phyloP scores from a whole-genome alignment of 2,329 filamentous ascomycete species.

The Didymella pomorum region DNA sequence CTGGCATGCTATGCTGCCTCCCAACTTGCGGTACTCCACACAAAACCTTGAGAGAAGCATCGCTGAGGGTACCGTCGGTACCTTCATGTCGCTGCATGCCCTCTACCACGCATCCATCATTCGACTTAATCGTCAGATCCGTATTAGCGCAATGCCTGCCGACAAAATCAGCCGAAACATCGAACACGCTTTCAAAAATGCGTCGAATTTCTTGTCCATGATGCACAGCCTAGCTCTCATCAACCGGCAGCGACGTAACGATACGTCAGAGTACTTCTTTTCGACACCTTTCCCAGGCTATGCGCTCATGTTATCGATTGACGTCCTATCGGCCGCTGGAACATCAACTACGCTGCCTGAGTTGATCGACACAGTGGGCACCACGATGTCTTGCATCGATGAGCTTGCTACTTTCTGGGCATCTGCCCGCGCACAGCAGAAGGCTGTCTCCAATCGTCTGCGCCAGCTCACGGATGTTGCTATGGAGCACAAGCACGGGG shows the following conservation, averaged over 20 bases:
- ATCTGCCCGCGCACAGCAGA: slow-evolving; percentile 61
- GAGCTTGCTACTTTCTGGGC: slow-evolving; percentile 68
- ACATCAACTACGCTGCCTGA: slow-evolving; percentile 52
- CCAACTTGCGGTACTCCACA: slow-evolving; percentile 62
- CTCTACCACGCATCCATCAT: slow-evolving; percentile 71
- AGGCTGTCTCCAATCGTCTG: slow-evolving; percentile 58
- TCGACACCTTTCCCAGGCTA: slow-evolving; percentile 68
- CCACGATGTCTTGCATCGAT: slow-evolving; percentile 63
- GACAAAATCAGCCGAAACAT: slow-evolving; percentile 45
- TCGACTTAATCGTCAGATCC: slow-evolving; percentile 69
- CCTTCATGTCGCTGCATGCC: slow-evolving; percentile 70
- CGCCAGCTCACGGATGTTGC: slow-evolving; percentile 54
- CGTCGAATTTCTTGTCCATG: slow-evolving; percentile 43
- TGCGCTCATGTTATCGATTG: slow-evolving; percentile 68
- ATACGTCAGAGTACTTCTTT: slow-evolving; percentile 50
- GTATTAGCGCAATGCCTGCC: slow-evolving; percentile 36
- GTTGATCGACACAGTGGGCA: slow-evolving; percentile 63
- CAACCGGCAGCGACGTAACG: slow-evolving; percentile 39
- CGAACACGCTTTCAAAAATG: slow-evolving; percentile 38
- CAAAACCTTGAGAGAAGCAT: slow-evolving; percentile 67
- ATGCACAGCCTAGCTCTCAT: slow-evolving; percentile 43
- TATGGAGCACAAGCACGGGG: slow-evolving; percentile 46
- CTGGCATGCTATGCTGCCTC: slow-evolving; percentile 68
- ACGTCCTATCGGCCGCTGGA: slow-evolving; percentile 70
- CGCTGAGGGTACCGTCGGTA: slow-evolving; percentile 62